phyloP scores from a whole-genome alignment of 2,329 filamentous ascomycete genomes.

The Colletotrichum magnum region DNA sequence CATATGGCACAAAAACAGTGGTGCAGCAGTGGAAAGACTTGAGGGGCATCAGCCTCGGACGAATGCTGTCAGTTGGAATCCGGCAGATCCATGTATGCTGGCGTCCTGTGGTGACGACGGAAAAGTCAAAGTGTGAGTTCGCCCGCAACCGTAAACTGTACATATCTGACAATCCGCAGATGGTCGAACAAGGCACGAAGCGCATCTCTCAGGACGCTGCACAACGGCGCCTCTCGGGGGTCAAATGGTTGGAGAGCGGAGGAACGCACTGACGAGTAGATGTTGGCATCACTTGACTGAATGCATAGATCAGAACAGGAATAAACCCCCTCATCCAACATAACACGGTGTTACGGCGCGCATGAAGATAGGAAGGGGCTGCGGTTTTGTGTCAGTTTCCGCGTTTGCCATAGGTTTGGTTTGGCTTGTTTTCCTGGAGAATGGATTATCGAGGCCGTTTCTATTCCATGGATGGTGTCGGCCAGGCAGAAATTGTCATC shows the following conservation, averaged over 20 bases:
- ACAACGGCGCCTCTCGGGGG: conserved; percentile 26
- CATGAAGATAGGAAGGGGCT: background rate
- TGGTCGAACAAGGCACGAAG: conserved; percentile 46
- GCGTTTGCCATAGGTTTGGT: background rate
- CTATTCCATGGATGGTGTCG: no score
- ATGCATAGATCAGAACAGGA: conserved; percentile 27
- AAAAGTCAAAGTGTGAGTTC: conserved; percentile 85
- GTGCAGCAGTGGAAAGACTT: conserved; percentile 81
- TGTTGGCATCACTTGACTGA: background rate
- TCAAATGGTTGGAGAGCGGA: conserved; percentile 37
- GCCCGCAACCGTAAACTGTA: background rate
- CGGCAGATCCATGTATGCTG: conserved; percentile 84
- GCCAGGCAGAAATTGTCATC: background rate
- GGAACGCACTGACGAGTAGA: conserved; percentile 16
- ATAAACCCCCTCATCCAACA: conserved; percentile 30
- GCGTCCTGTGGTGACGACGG: conserved; percentile 92
- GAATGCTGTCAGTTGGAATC: conserved; percentile 93
- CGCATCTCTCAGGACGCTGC: conserved; percentile 42
- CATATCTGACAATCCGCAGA: conserved; percentile 30
- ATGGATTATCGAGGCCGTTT: background rate
- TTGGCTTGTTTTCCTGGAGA: background rate
- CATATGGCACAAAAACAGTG: conserved; percentile 92
- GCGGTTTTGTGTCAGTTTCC: background rate
- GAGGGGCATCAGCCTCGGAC: conserved; percentile 83
- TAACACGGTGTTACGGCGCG: conserved; percentile 30